Conservation (phyloP, 345 rosid genomes). For the Salix brachista region DNA sequence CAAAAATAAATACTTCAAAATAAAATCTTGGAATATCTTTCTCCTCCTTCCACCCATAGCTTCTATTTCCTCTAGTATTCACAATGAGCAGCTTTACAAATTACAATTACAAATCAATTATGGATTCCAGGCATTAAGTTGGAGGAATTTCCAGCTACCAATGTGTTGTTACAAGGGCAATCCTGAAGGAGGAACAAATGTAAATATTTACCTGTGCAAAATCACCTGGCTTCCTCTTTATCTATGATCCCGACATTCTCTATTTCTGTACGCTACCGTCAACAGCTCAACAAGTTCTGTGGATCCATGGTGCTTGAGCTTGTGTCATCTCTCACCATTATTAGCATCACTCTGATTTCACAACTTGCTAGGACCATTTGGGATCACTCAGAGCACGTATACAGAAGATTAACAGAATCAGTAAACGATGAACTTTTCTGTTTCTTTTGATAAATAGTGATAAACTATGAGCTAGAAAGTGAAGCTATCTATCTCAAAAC, state of each 20-base stretch:
- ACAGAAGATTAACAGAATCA: neutral
- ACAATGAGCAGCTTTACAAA: too few relatives aligned
- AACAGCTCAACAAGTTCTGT: neutral
- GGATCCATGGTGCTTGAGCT: constrained; percentile 24
- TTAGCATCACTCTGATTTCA: constrained; percentile 24
- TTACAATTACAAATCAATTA: too few relatives aligned
- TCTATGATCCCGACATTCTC: neutral
- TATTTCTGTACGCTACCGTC: neutral
- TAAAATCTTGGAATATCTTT: too few relatives aligned
- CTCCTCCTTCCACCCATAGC: too few relatives aligned
- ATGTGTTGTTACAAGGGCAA: neutral
- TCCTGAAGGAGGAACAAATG: neutral
- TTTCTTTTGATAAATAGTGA: neutral
- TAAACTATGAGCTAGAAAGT: neutral
- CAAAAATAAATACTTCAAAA: too few relatives aligned
- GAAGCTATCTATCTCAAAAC: neutral
- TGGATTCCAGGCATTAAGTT: too few relatives aligned
- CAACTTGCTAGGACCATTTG: constrained; percentile 58
- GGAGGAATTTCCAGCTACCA: neutral
- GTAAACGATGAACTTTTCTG: neutral
- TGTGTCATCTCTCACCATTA: constrained; percentile 11
- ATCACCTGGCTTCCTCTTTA: neutral
- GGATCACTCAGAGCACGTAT: constrained; percentile 79
- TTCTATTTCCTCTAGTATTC: too few relatives aligned
- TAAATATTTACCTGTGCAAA: neutral